Percentiles rank a stretch among this genome's conserved stretches.
phyloP scores from a whole-genome alignment of 2,329 filamentous ascomycete species.

The Hypoxylon sp. region DNA sequence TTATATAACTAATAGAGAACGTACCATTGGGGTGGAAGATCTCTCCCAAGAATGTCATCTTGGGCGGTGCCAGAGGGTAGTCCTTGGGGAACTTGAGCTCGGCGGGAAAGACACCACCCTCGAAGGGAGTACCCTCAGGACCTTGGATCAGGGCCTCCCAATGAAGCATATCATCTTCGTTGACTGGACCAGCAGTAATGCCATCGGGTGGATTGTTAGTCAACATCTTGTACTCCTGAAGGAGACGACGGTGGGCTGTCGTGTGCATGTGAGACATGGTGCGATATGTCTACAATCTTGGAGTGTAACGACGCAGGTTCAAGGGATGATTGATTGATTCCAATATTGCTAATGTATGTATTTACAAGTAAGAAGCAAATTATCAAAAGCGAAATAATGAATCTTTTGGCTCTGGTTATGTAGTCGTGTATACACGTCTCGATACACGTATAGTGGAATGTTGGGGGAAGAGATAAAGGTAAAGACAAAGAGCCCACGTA shows the following conservation, averaged over 20 bases:
- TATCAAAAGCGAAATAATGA: background rate
- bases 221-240: slow-evolving; percentile 95
- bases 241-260: slow-evolving; percentile 83
- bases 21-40: slow-evolving; percentile 97
- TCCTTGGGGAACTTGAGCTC: slow-evolving; percentile 96
- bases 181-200: slow-evolving; percentile 93
- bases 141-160: slow-evolving; percentile 98
- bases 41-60: slow-evolving; percentile 94
- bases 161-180: slow-evolving; percentile 93
- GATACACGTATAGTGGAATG: background rate
- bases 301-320: background rate
- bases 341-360: slow-evolving; percentile 3
- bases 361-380: background rate
- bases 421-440: background rate
- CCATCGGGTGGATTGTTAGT: slow-evolving; percentile 97
- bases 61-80: slow-evolving; percentile 95
- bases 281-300: slow-evolving; percentile 59
- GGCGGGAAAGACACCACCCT: slow-evolving; percentile 94
- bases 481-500: slow-evolving; percentile 1
- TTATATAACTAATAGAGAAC: background rate
- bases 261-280: slow-evolving; percentile 56
- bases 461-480: slow-evolving; percentile 1
- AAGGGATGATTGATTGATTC: background rate
- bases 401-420: background rate
- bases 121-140: slow-evolving; percentile 94